Conservation (phyloP, 441 rosid genomes). For the Euphorbia schlechtendalii region DNA sequence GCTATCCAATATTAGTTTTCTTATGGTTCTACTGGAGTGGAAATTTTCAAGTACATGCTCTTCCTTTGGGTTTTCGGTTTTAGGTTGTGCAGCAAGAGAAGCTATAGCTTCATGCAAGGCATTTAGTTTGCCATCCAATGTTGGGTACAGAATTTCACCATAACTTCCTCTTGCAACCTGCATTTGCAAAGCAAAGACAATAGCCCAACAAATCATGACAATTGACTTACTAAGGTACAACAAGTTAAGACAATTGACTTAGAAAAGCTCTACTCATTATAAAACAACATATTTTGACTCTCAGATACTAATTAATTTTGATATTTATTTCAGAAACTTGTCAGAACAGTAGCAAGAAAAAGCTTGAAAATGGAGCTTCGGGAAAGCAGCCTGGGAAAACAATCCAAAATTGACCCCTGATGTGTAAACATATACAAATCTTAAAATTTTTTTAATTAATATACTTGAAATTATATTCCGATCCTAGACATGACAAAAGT, state of each 20-base stretch:
- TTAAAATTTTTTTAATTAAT: no score
- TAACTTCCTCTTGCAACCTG: not conserved
- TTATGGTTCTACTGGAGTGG: constrained; percentile 77
- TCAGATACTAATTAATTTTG: no score
- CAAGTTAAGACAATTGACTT: not conserved
- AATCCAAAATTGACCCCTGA: no score
- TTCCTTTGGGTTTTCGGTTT: constrained; percentile 35
- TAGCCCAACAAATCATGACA: no score
- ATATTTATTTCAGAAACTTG: no score
- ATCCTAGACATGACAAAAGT: not conserved
- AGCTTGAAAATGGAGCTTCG: no score
- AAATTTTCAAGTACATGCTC: constrained; percentile 79
- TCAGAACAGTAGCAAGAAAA: no score
- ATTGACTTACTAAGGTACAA: not conserved
- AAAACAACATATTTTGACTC: no score
- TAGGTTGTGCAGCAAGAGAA: no score
- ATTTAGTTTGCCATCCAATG: constrained; percentile 56
- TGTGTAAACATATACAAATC: not conserved
- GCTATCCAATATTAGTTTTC: constrained; percentile 61
- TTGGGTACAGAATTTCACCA: constrained; percentile 57
- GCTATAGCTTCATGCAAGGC: constrained; percentile 59
- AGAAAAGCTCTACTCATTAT: no score
- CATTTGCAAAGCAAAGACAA: no score
- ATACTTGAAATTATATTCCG: not conserved
- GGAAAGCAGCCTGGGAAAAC: no score